Conservation (phyloP, 139 green algal species). For the Spirogloea muscicola region DNA sequence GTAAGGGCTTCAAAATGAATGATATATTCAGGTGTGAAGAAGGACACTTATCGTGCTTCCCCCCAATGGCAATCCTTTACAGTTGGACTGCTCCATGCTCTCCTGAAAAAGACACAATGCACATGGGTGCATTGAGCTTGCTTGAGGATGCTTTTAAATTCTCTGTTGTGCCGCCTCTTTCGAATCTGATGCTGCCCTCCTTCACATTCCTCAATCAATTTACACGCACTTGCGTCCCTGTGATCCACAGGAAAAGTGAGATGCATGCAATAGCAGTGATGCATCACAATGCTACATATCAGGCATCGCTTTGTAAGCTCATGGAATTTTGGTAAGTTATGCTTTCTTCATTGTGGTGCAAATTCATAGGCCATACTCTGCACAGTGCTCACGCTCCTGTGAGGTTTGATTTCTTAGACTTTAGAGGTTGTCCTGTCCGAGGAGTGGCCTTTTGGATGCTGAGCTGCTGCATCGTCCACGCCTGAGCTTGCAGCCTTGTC, state of each 20-base stretch:
- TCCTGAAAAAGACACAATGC: too few species aligned
- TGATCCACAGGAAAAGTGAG: conserved; percentile 21
- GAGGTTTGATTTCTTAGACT: neutral
- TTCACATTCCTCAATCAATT: neutral
- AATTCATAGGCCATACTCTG: neutral
- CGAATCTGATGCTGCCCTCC: too few species aligned
- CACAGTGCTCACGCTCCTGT: neutral
- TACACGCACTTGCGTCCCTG: neutral
- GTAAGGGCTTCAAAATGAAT: too few species aligned
- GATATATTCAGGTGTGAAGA: too few species aligned
- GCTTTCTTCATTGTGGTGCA: neutral
- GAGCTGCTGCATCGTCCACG: neutral
- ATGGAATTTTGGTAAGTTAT: conserved; percentile 44
- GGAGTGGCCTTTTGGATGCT: neutral
- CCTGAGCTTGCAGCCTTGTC: conserved; percentile 2
- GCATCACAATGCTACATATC: conserved; percentile 40
- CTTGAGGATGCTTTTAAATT: too few species aligned
- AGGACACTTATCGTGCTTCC: neutral
- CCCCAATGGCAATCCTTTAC: too few species aligned
- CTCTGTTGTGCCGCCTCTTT: too few species aligned
- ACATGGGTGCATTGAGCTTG: too few species aligned
- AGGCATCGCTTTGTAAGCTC: conserved; percentile 43
- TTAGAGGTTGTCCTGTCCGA: neutral
- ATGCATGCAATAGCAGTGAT: conserved; percentile 29
- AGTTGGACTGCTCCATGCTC: neutral